Percentiles rank a stretch among this genome's conserved stretches.
Conservation (phyloP, 139 green algal genomes). For the Volvox africanus region DNA sequence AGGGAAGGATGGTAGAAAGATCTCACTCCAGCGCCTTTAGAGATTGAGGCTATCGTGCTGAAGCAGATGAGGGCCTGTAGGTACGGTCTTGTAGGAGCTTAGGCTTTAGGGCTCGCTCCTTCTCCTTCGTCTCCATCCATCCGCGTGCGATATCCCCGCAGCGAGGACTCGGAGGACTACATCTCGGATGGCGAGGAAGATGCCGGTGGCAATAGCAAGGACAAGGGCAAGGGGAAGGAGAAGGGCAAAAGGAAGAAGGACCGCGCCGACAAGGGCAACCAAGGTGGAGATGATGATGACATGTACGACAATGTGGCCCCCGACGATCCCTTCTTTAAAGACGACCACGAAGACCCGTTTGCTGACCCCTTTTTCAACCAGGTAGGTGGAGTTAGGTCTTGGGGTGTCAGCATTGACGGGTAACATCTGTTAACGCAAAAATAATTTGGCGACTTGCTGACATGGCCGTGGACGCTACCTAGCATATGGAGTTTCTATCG, state of each 20-base stretch:
- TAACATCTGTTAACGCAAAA: too few relatives aligned
- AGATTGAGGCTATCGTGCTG: too few relatives aligned
- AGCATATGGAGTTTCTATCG: too few relatives aligned
- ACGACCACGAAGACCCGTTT: conserved; percentile 78
- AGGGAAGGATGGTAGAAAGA: too few relatives aligned
- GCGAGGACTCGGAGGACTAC: conserved; percentile 47
- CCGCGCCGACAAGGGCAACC: not conserved
- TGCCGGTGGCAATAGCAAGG: conserved; percentile 2
- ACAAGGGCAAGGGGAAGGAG: conserved; percentile 47
- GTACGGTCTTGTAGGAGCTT: too few relatives aligned
- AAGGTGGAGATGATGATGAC: conserved; percentile 56
- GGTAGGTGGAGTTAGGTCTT: conserved; percentile 1
- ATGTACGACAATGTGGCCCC: conserved; percentile 74
- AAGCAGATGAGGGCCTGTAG: too few relatives aligned
- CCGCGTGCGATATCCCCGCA: not conserved
- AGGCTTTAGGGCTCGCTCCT: not conserved
- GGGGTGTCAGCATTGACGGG: not conserved
- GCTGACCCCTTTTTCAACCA: conserved; percentile 88
- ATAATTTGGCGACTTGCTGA: too few relatives aligned
- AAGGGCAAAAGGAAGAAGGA: conserved; percentile 1
- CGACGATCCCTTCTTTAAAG: conserved; percentile 85
- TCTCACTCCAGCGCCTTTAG: too few relatives aligned
- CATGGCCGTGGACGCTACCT: too few relatives aligned
- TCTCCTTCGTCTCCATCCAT: not conserved
- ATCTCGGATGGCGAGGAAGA: conserved; percentile 45